Base-by-base conservation (phyloP, 176 grass and related monocot genomes). In the Saccharum spontaneum region DNA sequence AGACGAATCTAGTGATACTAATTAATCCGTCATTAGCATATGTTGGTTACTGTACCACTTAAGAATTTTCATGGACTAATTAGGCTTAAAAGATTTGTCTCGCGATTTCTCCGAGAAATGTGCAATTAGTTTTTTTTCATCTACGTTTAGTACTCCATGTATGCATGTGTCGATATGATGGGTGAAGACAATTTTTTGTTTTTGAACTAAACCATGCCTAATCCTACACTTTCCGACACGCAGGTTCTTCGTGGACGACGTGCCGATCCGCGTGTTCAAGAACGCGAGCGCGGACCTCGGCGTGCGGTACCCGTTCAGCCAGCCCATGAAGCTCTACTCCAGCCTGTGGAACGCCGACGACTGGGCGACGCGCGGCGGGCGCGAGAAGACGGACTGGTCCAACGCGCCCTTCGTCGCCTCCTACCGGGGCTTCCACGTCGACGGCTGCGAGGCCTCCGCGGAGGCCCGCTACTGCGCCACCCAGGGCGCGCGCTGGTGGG, bases 271-370 rank as follows among this genome's bases (percentile, higher is more conserved):
- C 1, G 93, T 95, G 50, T 95, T 95, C 90, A 90, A 79, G 85
- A 95, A 95, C 88, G 79, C 88, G 83, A 89, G 78, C 66, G 1
- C 33, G 33, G 93, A 95, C n/a, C 80, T 95, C 0, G 93, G 93
- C 0, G 86, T 95, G 34, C 77, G 88, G 8, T 95, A 83, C 70
- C 93, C 93, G 5, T 92, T 95, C 90, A 83, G 86, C 75, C 90
- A 95, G 84, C 93, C 93, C 18, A 95, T 95, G 93, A 95, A 95
- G 91, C 91, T 95, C 45, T 95, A 95, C 90, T 92, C 88, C 12
- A 92, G 90, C 78, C 84, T 92, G 31, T 94, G 92, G 92, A 94
- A 94, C 85, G 92, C 90, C 65, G 92, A 92, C 69, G 92, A 94
- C 87, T 94, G 92, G 92, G 92, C 92, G 0, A 94, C 93, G 0